phyloP scores from a whole-genome alignment of 2,329 filamentous ascomycete genomes.

The Aspergillus sp. region DNA sequence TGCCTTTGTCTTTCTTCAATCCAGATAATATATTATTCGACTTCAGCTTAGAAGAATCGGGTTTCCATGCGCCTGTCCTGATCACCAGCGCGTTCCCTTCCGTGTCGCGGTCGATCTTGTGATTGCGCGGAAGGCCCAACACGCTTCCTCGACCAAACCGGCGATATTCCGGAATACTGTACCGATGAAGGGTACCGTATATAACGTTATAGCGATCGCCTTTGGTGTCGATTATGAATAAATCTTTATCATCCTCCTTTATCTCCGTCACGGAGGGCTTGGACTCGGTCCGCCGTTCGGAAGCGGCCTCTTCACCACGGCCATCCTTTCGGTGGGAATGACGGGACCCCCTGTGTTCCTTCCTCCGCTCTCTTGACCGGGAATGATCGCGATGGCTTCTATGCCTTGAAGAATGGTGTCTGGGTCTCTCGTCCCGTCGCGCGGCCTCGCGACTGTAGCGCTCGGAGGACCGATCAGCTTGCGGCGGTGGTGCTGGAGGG shows the following conservation, averaged over 20 bases:
- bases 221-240: slow-evolving; percentile 60
- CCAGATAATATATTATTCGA: slow-evolving; percentile 33
- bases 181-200: slow-evolving; percentile 67
- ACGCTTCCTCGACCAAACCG: slow-evolving; percentile 61
- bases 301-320: slow-evolving; percentile 4
- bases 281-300: slow-evolving; percentile 2
- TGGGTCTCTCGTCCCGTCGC: slow-evolving; percentile 15
- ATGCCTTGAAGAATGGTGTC: slow-evolving; percentile 15
- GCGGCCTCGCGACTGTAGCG: slow-evolving; percentile 12
- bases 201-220: slow-evolving; percentile 68
- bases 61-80: slow-evolving; percentile 23
- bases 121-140: slow-evolving; percentile 54
- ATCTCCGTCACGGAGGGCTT: slow-evolving; percentile 8
- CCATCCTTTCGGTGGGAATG: slow-evolving; percentile 7
- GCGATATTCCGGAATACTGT: slow-evolving; percentile 62
- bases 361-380: slow-evolving; percentile 13
- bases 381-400: slow-evolving; percentile 17
- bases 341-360: slow-evolving; percentile 8
- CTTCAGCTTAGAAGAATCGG: slow-evolving; percentile 40
- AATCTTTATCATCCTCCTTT: slow-evolving; percentile 14
- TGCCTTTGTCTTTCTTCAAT: slow-evolving; percentile 12
- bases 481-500: slow-evolving; percentile 25
- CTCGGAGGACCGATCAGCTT: slow-evolving; percentile 14
- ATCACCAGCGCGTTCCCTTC: slow-evolving; percentile 32
- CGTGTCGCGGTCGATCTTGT: slow-evolving; percentile 60